Evolutionary conservation across 2,329 filamentous ascomycete genomes (phyloP), one percentile per base, ranked within the genome.

Genomic region (Hymenoscyphus occultus): DNA sequence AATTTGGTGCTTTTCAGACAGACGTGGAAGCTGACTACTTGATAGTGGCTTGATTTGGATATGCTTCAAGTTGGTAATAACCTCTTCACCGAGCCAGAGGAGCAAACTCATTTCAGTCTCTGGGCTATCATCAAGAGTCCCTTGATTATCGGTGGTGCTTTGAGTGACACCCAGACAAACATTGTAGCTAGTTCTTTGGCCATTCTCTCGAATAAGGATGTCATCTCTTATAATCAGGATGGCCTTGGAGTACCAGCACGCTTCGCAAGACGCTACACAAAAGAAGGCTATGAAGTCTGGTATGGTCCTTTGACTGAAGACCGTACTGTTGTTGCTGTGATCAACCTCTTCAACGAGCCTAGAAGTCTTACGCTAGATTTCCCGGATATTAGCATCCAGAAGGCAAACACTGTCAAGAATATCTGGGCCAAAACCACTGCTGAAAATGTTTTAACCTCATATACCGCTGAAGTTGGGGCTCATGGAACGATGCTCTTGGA

Each of bases 81-180:
- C 10, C 65, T 79, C 5, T 73, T 79, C 3, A 78, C 73, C 0
- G 69, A 68, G 0, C 59, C 74, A 0, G 78, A 80, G 65, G 77
- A 80, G 58, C 73, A 78, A 65, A 79, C 77, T 0, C 78, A 80
- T 68, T 80, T 80, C 65, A 75, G 75, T 3, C 63, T 80, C 10
- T 80, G 78, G 79, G 75, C 76, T 40, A 77, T 80, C 19, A 57
- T 77, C 19, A 80, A 80, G 66, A 70, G 69, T 57, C 71, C 71
- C 1, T 63, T 73, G 40, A 61, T 72, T 5, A 71, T 73, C 32
- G 71, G 71, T n/a, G 67, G 65, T 7, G 69, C 69, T 5, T 64
- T 72, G 10, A 73, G 72, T n/a, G 71, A 72, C 57, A 32, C 64
- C 0, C 28, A 42, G 22, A 69, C 65, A 2, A 68, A 61, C 45